These are phyloP conservation scores for Sequoiadendron giganteum DNA, from an alignment of 75 land plant species.

Conservation along the genomic window DNA sequence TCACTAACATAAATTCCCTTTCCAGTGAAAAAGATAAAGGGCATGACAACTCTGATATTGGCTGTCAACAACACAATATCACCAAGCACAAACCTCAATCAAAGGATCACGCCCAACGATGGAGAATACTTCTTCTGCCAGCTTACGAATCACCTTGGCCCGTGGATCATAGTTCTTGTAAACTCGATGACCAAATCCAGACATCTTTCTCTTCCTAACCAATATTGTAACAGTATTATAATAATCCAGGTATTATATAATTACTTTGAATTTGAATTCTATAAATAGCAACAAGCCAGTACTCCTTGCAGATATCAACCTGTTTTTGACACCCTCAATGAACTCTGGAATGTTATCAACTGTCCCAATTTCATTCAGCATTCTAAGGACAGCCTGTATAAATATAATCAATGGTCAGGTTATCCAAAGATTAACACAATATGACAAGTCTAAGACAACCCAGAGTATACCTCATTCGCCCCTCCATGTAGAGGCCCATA, in stretches of 20 bases:
- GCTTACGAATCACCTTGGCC: constrained; percentile 85
- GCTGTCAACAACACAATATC: background rate
- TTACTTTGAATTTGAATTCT: background rate
- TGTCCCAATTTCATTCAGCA: constrained; percentile 92
- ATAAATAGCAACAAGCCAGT: background rate
- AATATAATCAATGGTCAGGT: background rate
- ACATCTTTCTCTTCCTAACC: constrained; percentile 96
- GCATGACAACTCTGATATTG: background rate
- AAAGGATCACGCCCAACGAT: constrained; percentile 97
- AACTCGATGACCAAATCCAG: constrained; percentile 99
- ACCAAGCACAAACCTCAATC: constrained; percentile 71
- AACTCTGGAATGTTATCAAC: constrained; percentile 94
- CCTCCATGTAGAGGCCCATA: constrained; percentile 99
- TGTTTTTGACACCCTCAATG: constrained; percentile 95
- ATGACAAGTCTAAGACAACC: background rate
- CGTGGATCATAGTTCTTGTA: constrained; percentile 99
- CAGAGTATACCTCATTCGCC: constrained; percentile 85
- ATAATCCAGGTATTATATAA: background rate
- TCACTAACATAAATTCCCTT: background rate
- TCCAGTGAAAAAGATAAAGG: background rate
- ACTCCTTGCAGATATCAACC: constrained; percentile 31
- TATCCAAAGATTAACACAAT: constrained; percentile 1
- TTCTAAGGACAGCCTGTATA: constrained; percentile 92
- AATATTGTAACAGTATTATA: background rate
- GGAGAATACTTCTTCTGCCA: constrained; percentile 98